Conservation (phyloP, 106 monocot genomes). For the Cymbidium sinense region DNA sequence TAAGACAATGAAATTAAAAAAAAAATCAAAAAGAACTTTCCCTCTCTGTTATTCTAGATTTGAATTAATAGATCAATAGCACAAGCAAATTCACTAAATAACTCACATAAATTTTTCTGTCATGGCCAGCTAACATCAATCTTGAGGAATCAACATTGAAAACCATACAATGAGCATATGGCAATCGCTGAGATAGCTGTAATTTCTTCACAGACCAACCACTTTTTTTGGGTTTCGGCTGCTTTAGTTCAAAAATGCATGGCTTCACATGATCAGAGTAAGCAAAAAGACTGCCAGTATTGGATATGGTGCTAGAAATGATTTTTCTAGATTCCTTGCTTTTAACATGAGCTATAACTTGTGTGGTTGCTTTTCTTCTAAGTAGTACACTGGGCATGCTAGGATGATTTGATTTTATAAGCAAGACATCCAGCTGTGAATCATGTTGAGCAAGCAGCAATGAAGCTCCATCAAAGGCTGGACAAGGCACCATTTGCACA, state of each 20-base stretch:
- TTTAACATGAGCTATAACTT: constrained; percentile 58
- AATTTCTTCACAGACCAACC: constrained; percentile 46
- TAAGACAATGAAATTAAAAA: not conserved
- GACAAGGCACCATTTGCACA: constrained; percentile 46
- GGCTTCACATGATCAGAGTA: constrained; percentile 71
- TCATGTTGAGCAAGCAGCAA: constrained; percentile 57
- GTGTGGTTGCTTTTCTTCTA: constrained; percentile 28
- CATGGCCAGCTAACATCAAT: constrained; percentile 68
- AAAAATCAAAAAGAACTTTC: not conserved
- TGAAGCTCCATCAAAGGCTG: constrained; percentile 31
- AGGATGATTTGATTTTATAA: constrained; percentile 30
- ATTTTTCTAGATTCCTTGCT: constrained; percentile 72
- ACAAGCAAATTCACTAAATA: not conserved
- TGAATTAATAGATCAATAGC: not conserved
- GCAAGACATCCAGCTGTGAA: constrained; percentile 47
- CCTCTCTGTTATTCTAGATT: not conserved
- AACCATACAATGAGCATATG: constrained; percentile 63
- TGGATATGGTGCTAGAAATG: constrained; percentile 62
- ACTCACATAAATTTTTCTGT: constrained; percentile 90
- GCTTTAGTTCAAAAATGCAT: constrained; percentile 60
- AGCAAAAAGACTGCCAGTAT: constrained; percentile 47
- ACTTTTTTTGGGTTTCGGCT: constrained; percentile 30
- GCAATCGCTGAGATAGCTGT: constrained; percentile 61
- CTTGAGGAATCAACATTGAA: constrained; percentile 70
- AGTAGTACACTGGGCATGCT: constrained; percentile 9